Evolutionary conservation across 75 land plant species (phyloP).

Genomic region (Ceratopteris richardii): DNA sequence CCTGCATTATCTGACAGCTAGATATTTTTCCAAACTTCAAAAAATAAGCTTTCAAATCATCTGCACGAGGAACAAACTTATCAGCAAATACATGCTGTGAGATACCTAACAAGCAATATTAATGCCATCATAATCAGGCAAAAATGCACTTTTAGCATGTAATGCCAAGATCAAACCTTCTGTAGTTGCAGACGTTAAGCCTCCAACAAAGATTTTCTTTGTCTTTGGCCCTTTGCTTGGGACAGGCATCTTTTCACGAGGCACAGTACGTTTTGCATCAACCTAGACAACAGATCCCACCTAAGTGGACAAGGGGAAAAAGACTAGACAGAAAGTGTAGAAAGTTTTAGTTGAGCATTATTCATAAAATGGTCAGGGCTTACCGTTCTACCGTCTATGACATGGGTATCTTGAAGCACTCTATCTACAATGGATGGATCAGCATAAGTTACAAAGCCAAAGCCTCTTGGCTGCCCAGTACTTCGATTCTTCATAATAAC

Average conservation of each 20-base stretch:
- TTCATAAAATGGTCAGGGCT: conserved; percentile 11
- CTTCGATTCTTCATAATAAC: conserved; percentile 50
- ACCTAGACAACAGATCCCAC: conserved; percentile 34
- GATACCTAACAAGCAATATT: no score
- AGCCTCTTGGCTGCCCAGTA: conserved; percentile 49
- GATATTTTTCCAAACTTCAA: conserved; percentile 58
- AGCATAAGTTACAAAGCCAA: conserved; percentile 49
- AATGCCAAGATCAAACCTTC: no score
- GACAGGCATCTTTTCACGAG: conserved; percentile 42
- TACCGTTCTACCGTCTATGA: conserved; percentile 47
- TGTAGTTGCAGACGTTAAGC: conserved; percentile 50
- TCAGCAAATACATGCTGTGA: no score
- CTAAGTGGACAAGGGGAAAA: no score
- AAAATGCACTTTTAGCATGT: no score
- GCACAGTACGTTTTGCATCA: conserved; percentile 68
- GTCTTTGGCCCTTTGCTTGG: conserved; percentile 44
- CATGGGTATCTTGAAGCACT: conserved; percentile 42
- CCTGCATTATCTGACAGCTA: conserved; percentile 83
- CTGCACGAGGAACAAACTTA: conserved; percentile 33
- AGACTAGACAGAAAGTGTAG: no score
- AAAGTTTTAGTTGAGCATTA: no score
- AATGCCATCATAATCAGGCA: no score
- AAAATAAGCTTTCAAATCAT: conserved; percentile 76
- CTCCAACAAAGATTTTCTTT: conserved; percentile 77
- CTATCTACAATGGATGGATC: conserved; percentile 39